Evolutionary conservation across 352 stramenopile genomes (phyloP), one percentile per base, ranked within the genome.

Genomic region (Pythium dissotocum): DNA sequence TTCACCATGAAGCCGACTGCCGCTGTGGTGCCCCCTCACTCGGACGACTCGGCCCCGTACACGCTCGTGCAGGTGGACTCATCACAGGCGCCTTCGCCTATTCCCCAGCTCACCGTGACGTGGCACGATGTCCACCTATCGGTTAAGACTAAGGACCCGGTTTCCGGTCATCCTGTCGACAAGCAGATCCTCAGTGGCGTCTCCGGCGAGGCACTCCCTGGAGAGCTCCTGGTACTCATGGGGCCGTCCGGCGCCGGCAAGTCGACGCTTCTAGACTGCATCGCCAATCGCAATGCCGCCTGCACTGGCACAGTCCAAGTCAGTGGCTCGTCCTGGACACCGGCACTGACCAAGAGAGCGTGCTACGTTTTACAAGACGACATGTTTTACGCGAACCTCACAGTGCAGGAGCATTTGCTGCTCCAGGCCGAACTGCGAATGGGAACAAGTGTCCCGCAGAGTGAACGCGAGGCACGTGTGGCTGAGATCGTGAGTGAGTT

Each of bases 351-450:
- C 10, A 28, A 5, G 18, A 5, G 46, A 54, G 46, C 73, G 1
- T 80, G 76, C 5, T 97, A 96, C 64, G 84, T 98, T 33, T 86
- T 91, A 73, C 89, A 97, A 65, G 91, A 98, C 66, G 91, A 98
- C 75, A 71, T 97, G 13, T 85, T 98, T 44, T 84, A 97, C 51
- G 61, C 63, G 14, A 97, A 93, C 38, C 79, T 98, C 26, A 98
- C 94, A 1, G 90, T 98, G 1, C 78, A 89, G 58, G 90, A 97
- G 73, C 90, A 97, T 58, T 60, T 98, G 0, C 72, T 83, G n/a
- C 97, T 96, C 73, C 82, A 94, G 18, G 89, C 90, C 0, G 73
- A 78, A 35, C 74, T 98, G 0, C 76, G 89, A 9, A 83, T 97
- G 67, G 87, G 87, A 35, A 72, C 70, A 6, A 74, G 60, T 7